phyloP scores from a whole-genome alignment of 768 basidiomycete species.

The Podaxis sp. region DNA sequence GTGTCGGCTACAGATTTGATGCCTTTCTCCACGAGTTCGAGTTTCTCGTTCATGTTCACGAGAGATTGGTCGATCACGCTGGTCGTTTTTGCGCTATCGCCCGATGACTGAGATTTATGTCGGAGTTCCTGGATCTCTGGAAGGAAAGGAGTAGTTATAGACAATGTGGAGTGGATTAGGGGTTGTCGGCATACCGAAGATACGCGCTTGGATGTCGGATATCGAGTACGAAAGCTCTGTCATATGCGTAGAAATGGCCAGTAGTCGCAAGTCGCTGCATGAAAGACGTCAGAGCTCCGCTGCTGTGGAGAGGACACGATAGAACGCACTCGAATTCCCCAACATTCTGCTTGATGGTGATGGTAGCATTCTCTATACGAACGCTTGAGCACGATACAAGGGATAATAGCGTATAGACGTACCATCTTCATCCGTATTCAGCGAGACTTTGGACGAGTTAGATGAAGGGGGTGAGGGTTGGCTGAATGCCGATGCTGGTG shows the following conservation, averaged over 20 bases:
- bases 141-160: conserved; percentile 7
- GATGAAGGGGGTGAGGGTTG: conserved; percentile 43
- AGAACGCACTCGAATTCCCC: conserved; percentile 65
- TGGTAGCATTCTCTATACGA: conserved; percentile 66
- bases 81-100: conserved; percentile 55
- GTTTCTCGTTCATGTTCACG: conserved; percentile 74
- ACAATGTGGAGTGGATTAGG: neutral
- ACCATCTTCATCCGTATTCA: conserved; percentile 68
- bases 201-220: conserved; percentile 88
- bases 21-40: conserved; percentile 71
- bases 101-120: conserved; percentile 74
- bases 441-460: conserved; percentile 54
- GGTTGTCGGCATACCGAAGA: conserved; percentile 65
- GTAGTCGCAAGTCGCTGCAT: conserved; percentile 67
- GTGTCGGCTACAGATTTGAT: conserved; percentile 69
- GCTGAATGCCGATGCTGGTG: conserved; percentile 39
- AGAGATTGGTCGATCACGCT: conserved; percentile 80
- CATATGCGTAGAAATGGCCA: conserved; percentile 82
- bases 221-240: conserved; percentile 86
- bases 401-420: conserved; percentile 21
- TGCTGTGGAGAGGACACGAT: conserved; percentile 17
- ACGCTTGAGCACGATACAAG: conserved; percentile 16
- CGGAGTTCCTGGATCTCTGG: conserved; percentile 91
- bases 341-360: conserved; percentile 55
- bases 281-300: conserved; percentile 21